Evolutionary conservation across 768 basidiomycete species (phyloP).

Genomic region (Chiua virens): DNA sequence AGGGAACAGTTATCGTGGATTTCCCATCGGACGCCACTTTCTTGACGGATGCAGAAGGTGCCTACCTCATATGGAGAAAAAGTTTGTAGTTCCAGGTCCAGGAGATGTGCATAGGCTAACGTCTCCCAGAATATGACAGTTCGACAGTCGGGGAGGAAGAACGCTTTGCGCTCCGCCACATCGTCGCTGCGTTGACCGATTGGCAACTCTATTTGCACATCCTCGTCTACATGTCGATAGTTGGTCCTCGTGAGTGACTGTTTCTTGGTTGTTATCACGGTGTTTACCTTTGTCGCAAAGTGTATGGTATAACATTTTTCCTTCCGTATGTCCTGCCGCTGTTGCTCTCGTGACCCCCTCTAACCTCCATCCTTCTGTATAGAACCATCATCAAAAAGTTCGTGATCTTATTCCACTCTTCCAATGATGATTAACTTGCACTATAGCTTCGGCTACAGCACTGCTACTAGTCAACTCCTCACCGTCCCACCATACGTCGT

Average conservation of each 20-base stretch:
- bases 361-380: neutral
- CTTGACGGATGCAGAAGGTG: slow-evolving; percentile 14
- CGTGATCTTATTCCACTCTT: neutral
- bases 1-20: slow-evolving; percentile 67
- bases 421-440: neutral
- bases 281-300: slow-evolving; percentile 31
- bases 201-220: slow-evolving; percentile 51
- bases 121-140: slow-evolving; percentile 41
- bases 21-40: slow-evolving; percentile 29
- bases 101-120: slow-evolving; percentile 49
- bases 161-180: slow-evolving; percentile 51
- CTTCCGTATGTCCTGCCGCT: slow-evolving; percentile 51
- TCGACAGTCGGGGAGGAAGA: slow-evolving; percentile 43
- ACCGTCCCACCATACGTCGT: slow-evolving; percentile 68
- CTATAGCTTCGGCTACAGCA: slow-evolving; percentile 55
- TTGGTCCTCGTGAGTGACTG: slow-evolving; percentile 54
- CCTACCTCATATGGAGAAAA: slow-evolving; percentile 17
- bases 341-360: neutral
- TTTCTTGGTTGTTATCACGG: neutral
- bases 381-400: slow-evolving; percentile 63
- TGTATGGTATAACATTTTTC: slow-evolving; percentile 71
- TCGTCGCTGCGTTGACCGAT: slow-evolving; percentile 54
- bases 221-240: slow-evolving; percentile 44
- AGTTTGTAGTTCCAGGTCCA: slow-evolving; percentile 5
- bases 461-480: slow-evolving; percentile 60